Base-by-base conservation (phyloP, 441 rosid species). In the Gossypium davidsonii region DNA sequence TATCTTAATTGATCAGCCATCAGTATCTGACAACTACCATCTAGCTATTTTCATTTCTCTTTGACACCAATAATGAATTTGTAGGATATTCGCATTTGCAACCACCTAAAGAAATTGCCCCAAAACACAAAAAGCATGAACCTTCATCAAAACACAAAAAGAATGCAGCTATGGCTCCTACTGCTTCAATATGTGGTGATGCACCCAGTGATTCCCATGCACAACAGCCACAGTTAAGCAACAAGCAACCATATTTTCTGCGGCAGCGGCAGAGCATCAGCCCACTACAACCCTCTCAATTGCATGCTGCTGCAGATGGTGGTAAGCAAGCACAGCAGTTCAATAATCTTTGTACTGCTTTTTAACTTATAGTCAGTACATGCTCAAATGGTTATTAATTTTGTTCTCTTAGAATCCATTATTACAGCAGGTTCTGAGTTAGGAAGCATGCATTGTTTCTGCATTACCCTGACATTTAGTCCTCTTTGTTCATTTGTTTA, bases 171-270 rank as follows among this genome's bases (percentile, higher is more conserved):
- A 52, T 52, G 60, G 48, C 18, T 6, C 56, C 63, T 21, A 51
- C 67, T 37, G 57, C 28, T 48, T 48, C 62, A 34, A 44, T 15
- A 8, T 15, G 5, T 39, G 49, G 42, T n/a, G 70, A 20, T 15
- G 49, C 70, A 46, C 44, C 72, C n/a, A 65, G 60, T 26, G 37
- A 49, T 57, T 18, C 67, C 46, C 71, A 63, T 10, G 39, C 34
- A 15, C 70, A 14, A 20, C 70, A 70, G 59, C 65, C 67, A 23
- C 75, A 42, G 26, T 51, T 60, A 48, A 71, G n/a, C 74, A 46
- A 55, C 64, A 25, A 46, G 26, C 75, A 63, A 34, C 71, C 74
- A 25, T 42, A 18, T 74, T 61, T 21, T 34, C 34, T 31, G 71
- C 63, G 66, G 55, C 71, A 63, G 62, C 66, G 25, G 18, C 67